Percentiles rank a stretch among this genome's conserved stretches.
phyloP scores from a whole-genome alignment of 225 moss, liverwort and hornwort genomes.

The Polytrichum formosum region DNA sequence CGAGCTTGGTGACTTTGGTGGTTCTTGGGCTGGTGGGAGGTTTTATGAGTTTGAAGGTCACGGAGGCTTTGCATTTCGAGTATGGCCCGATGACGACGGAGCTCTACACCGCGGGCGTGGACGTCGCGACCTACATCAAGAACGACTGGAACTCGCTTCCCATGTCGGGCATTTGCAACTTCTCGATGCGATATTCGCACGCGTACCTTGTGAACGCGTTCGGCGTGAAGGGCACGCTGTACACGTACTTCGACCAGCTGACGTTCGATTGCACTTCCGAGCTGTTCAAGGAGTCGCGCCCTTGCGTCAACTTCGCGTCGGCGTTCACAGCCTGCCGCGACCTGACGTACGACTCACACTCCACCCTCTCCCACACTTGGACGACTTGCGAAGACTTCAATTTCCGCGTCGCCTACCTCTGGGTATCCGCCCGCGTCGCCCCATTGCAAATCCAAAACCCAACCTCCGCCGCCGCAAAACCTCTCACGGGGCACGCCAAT shows the following conservation, averaged over 20 bases:
- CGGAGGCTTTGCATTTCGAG: neutral
- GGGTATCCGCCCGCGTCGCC: conserved; percentile 3
- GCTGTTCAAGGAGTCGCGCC: neutral
- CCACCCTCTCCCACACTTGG: neutral
- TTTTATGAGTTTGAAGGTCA: too few species aligned
- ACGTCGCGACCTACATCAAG: neutral
- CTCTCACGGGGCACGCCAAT: conserved; percentile 5
- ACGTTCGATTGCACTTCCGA: conserved; percentile 5
- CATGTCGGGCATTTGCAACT: neutral
- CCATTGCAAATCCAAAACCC: too few species aligned
- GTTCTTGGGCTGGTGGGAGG: too few species aligned
- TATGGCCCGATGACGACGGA: conserved; percentile 2
- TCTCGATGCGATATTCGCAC: neutral
- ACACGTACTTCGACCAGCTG: conserved; percentile 10
- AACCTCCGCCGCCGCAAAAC: too few species aligned
- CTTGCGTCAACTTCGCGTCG: conserved; percentile 1
- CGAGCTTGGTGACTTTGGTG: too few species aligned
- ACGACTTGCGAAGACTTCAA: conserved; percentile 2
- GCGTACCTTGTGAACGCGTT: neutral
- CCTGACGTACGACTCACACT: neutral
- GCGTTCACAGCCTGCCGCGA: conserved; percentile 4
- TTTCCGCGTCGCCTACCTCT: conserved; percentile 11
- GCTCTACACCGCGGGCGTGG: conserved; percentile 1
- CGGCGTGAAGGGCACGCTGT: conserved; percentile 7
- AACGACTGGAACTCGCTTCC: conserved; percentile 6